Conservation (phyloP, 768 basidiomycete genomes). For the Phylloporus sp. region DNA sequence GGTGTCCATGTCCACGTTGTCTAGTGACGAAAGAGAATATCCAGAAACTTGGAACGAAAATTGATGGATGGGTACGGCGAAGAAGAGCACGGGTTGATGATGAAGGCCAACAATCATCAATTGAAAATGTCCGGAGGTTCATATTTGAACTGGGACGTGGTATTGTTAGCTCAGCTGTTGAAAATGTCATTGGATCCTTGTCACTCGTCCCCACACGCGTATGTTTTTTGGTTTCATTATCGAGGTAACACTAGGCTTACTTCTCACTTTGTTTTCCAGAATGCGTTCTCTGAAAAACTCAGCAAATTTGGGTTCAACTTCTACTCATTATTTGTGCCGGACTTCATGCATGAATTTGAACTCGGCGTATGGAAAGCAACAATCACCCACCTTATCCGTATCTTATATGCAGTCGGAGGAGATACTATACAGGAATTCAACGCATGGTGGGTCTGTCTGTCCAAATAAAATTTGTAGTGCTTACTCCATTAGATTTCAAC, state of each 20-base stretch:
- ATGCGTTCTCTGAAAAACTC: constrained; percentile 26
- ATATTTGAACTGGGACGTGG: constrained; percentile 20
- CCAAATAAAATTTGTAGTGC: neutral
- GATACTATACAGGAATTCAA: constrained; percentile 25
- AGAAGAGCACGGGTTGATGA: constrained; percentile 27
- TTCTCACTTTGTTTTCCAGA: constrained; percentile 23
- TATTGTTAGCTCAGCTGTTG: neutral
- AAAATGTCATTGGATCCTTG: neutral
- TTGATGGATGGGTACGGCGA: neutral
- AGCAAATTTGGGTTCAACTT: constrained; percentile 21
- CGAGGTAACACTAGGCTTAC: neutral
- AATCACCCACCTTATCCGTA: constrained; percentile 5
- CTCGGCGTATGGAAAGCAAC: constrained; percentile 31
- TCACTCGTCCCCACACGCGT: constrained; percentile 15
- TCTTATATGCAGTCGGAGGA: constrained; percentile 21
- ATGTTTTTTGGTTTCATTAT: neutral
- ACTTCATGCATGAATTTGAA: constrained; percentile 33
- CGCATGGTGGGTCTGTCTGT: constrained; percentile 11
- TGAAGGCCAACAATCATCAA: constrained; percentile 33
- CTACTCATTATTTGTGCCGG: constrained; percentile 24
- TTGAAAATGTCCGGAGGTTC: constrained; percentile 33
- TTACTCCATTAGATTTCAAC: constrained; percentile 4
- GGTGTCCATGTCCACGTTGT: constrained; percentile 22
- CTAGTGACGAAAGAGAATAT: constrained; percentile 7
- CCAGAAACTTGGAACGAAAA: neutral